Conservation (phyloP, 1,284 basidiomycete genomes). For the Coniophora puteana region DNA sequence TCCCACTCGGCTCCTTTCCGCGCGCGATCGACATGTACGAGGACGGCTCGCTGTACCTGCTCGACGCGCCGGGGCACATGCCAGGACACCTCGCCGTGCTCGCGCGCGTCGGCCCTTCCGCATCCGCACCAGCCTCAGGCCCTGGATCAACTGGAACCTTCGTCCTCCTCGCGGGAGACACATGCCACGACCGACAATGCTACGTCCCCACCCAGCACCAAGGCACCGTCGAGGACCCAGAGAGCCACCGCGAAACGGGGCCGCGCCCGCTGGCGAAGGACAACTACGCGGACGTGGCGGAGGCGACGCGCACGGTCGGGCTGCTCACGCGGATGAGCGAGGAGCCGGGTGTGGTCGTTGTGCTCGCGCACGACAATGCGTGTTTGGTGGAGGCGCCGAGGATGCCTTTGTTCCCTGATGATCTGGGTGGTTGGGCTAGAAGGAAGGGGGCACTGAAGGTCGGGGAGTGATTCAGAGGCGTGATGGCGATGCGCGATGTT, state of each 20-base stretch:
- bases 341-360: conserved; percentile 6
- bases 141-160: no score
- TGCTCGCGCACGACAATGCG: conserved; percentile 8
- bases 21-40: conserved; percentile 27
- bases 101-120: conserved; percentile 17
- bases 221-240: neutral
- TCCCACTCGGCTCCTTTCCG: conserved; percentile 24
- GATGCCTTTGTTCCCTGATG: conserved; percentile 7
- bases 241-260: no score
- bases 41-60: conserved; percentile 28
- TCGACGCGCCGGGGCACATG: conserved; percentile 29
- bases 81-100: conserved; percentile 28
- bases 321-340: conserved; percentile 6
- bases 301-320: conserved; percentile 7
- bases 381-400: conserved; percentile 5
- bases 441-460: no score
- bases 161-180: conserved; percentile 15
- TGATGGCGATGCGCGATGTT: no score
- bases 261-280: conserved; percentile 5
- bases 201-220: conserved; percentile 7
- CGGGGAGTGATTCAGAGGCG: no score
- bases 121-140: no score
- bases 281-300: conserved; percentile 1
- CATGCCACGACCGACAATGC: conserved; percentile 15
- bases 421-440: conserved; percentile 2